Evolutionary conservation across 139 green algal genomes (phyloP).

Genomic region (Auxenochlorella pyrenoidosa): DNA sequence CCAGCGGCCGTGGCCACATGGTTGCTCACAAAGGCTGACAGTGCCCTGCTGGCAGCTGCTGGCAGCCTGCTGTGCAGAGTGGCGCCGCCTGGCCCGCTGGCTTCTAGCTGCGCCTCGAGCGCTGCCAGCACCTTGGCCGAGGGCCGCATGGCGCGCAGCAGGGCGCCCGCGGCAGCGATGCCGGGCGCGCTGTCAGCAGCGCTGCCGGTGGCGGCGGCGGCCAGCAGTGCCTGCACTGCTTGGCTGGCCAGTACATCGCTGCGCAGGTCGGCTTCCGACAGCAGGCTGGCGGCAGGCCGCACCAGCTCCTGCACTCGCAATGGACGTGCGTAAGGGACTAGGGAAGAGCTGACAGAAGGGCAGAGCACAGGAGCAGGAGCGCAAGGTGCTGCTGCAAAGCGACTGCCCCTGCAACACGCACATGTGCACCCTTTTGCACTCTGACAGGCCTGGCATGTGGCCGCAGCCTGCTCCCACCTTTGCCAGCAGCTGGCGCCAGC

Average conservation of each 20-base stretch:
- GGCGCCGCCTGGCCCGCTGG: background rate
- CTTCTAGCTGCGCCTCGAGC: conserved; percentile 4
- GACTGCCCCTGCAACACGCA: background rate
- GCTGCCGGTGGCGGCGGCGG: background rate
- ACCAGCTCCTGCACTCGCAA: background rate
- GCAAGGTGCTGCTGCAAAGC: background rate
- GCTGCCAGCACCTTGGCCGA: conserved; percentile 22
- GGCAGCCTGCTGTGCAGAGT: background rate
- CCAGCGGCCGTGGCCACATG: conserved; percentile 8
- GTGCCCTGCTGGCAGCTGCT: background rate
- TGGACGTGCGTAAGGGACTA: no score
- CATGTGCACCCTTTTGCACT: background rate
- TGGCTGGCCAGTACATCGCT: conserved; percentile 32
- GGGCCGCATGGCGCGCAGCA: conserved; percentile 14
- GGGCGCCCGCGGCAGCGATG: background rate
- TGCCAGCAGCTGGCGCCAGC: background rate
- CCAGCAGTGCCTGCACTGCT: conserved; percentile 22
- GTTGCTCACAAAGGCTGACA: conserved; percentile 12
- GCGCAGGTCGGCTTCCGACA: conserved; percentile 14
- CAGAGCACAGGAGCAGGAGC: background rate
- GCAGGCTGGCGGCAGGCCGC: background rate
- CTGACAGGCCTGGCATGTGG: background rate
- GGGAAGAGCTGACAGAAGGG: background rate
- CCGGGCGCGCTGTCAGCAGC: background rate
- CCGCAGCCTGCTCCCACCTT: background rate